phyloP scores from a whole-genome alignment of 2,329 filamentous ascomycete species.

The Colletotrichum sp. region DNA sequence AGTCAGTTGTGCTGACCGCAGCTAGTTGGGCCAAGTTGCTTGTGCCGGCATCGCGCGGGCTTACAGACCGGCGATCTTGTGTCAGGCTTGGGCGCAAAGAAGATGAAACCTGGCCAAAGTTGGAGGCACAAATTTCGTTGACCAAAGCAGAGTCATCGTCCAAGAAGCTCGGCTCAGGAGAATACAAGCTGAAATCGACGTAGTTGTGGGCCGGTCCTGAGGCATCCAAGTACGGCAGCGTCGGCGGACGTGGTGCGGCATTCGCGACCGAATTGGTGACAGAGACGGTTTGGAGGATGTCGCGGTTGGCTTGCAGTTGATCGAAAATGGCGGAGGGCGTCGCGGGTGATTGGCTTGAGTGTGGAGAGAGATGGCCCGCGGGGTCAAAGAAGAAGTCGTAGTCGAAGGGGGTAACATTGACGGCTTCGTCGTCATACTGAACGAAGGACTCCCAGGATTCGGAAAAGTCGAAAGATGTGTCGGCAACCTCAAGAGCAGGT shows the following conservation, averaged over 20 bases:
- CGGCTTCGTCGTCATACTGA: conserved; percentile 43
- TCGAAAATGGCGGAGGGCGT: conserved; percentile 33
- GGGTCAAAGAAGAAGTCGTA: conserved; percentile 53
- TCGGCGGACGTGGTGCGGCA: neutral
- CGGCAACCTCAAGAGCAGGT: conserved; percentile 20
- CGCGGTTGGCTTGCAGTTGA: conserved; percentile 5
- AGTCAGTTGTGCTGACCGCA: neutral
- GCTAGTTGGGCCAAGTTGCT: neutral
- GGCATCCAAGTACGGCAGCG: conserved; percentile 46
- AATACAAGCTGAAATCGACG: conserved; percentile 61
- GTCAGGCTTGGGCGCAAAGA: neutral
- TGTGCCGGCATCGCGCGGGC: neutral
- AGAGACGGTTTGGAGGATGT: neutral
- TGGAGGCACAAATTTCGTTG: conserved; percentile 22
- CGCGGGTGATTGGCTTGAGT: conserved; percentile 30
- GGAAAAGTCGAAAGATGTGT: conserved; percentile 2
- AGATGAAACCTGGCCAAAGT: neutral
- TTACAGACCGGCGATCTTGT: neutral
- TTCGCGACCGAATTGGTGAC: neutral
- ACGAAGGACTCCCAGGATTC: conserved; percentile 52
- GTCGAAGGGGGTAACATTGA: conserved; percentile 35
- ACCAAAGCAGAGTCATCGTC: conserved; percentile 51
- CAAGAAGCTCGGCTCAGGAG: conserved; percentile 50
- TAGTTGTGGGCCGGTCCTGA: conserved; percentile 45
- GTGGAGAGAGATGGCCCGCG: conserved; percentile 45